A percentile compares a stretch with the other conserved stretches of the same genome.
These are phyloP conservation scores for Trichophyton verrucosum DNA, from an alignment of 2,329 filamentous ascomycete genomes.

Conservation along the genomic window DNA sequence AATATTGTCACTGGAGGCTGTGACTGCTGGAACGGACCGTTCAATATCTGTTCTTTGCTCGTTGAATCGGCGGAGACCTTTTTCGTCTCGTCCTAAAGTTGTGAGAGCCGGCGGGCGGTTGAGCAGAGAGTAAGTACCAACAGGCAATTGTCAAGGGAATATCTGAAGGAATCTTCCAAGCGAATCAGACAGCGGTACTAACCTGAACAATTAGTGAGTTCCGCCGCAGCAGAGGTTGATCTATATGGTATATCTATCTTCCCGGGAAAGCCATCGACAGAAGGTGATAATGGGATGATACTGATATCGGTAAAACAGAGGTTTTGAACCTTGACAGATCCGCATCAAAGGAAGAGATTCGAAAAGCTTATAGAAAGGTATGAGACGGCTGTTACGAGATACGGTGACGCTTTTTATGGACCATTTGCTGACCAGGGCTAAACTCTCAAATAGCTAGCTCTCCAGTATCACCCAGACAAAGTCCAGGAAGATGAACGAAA, in stretches of 20 bases:
- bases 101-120: not conserved
- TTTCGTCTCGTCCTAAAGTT: not conserved
- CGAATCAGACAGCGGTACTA: not conserved
- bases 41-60: not conserved
- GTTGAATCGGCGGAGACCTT: not conserved
- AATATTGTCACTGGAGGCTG: not conserved
- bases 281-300: not conserved
- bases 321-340: conserved; percentile 62
- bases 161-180: not conserved
- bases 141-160: not conserved
- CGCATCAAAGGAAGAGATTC: conserved; percentile 69
- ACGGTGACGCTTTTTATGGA: not conserved
- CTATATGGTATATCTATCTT: conserved; percentile 43
- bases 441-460: conserved; percentile 52
- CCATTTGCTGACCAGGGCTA: not conserved
- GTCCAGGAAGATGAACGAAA: conserved; percentile 67
- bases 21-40: not conserved
- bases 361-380: conserved; percentile 93
- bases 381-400: conserved; percentile 15
- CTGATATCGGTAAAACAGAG: conserved; percentile 41
- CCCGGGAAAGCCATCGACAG: not conserved
- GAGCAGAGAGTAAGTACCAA: not conserved
- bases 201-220: conserved; percentile 21
- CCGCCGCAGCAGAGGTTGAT: conserved; percentile 38
- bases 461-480: conserved; percentile 90